A percentile compares a stretch with the other conserved stretches of the same genome.
These are phyloP conservation scores for Cnidoscolus chayamansa DNA, from an alignment of 441 rosid species.

Conservation along the genomic window DNA sequence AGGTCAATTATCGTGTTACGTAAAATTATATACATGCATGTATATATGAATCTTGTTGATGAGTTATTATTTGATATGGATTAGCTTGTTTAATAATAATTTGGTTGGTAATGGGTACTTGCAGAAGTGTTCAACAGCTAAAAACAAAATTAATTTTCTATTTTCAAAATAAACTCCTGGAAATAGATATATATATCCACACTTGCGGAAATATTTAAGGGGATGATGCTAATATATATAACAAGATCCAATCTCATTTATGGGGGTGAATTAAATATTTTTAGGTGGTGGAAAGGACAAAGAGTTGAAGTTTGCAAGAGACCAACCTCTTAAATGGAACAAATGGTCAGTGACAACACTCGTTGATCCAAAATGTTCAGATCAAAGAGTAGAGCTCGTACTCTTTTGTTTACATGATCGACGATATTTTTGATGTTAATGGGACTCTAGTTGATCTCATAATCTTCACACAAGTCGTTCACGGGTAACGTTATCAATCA, in stretches of 20 bases:
- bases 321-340: slow-evolving; percentile 65
- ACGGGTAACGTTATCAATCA: slow-evolving; percentile 20
- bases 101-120: too few relatives aligned
- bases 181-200: too few relatives aligned
- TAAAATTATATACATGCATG: too few relatives aligned
- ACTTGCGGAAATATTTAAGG: too few relatives aligned
- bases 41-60: too few relatives aligned
- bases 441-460: too few relatives aligned
- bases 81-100: neutral
- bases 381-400: slow-evolving; percentile 46
- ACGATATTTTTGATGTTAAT: slow-evolving; percentile 41
- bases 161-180: too few relatives aligned
- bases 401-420: slow-evolving; percentile 43
- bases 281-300: slow-evolving; percentile 61
- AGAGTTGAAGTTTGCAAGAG: slow-evolving; percentile 35
- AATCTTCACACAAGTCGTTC: too few relatives aligned
- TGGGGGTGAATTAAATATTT: neutral
- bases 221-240: too few relatives aligned
- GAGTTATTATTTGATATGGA: neutral
- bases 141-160: too few relatives aligned
- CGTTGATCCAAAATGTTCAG: slow-evolving; percentile 41
- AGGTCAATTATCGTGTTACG: too few relatives aligned
- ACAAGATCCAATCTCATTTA: too few relatives aligned
- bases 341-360: slow-evolving; percentile 48
- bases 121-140: slow-evolving; percentile 37